Percentiles rank a stretch among this genome's conserved stretches.
phyloP scores from a whole-genome alignment of 352 stramenopile genomes.

The Phytophthora pinifolia region DNA sequence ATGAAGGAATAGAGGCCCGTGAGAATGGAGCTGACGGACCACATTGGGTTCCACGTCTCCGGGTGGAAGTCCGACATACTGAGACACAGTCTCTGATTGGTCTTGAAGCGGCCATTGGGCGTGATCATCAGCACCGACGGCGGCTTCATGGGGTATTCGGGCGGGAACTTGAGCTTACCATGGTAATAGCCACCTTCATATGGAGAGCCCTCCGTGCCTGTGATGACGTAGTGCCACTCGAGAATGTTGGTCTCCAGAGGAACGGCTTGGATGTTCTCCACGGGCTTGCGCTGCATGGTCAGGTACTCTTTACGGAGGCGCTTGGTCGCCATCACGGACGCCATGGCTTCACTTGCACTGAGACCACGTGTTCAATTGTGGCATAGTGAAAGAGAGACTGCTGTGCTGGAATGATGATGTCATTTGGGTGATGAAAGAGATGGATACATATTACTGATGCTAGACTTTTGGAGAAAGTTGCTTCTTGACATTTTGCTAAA shows the following conservation, averaged over 20 bases:
- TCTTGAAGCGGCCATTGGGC: constrained; percentile 94
- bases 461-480: background rate
- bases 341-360: constrained; percentile 50
- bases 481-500: background rate
- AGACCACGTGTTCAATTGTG: too few relatives aligned
- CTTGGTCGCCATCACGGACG: constrained; percentile 84
- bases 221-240: constrained; percentile 96
- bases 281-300: constrained; percentile 88
- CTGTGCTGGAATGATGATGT: constrained; percentile 10
- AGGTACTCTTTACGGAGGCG: constrained; percentile 93
- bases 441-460: constrained; percentile 9
- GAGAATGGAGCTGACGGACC: constrained; percentile 95
- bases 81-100: constrained; percentile 93
- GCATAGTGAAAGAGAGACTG: constrained; percentile 6
- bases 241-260: constrained; percentile 94
- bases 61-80: constrained; percentile 96
- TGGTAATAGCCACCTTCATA: constrained; percentile 93
- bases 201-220: constrained; percentile 55
- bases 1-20: constrained; percentile 96
- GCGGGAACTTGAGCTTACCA: constrained; percentile 92
- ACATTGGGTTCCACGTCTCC: constrained; percentile 97
- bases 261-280: constrained; percentile 89
- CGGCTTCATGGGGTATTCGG: constrained; percentile 95
- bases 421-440: background rate
- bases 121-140: constrained; percentile 96